Conservation (phyloP, 2,329 filamentous ascomycete species). For the Ophiostoma sp. region DNA sequence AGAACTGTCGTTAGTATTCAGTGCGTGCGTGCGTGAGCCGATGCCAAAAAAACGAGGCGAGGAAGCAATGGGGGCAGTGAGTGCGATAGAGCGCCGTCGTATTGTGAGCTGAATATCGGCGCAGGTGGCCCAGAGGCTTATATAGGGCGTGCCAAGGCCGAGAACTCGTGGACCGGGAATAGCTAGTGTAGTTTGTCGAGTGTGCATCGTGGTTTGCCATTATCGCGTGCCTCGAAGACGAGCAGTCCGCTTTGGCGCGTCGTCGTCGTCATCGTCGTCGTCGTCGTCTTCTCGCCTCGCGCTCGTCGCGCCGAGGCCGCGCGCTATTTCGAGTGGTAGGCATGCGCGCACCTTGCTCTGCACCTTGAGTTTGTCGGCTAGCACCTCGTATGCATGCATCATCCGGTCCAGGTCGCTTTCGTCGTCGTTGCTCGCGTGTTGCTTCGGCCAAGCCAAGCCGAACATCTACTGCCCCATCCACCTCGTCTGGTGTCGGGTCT, state of each 20-base stretch:
- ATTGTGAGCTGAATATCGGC: too few relatives aligned
- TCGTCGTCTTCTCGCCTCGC: too few relatives aligned
- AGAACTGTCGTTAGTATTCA: neutral
- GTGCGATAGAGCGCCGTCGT: too few relatives aligned
- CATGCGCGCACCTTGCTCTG: too few relatives aligned
- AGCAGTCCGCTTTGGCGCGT: neutral
- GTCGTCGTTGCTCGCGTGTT: neutral
- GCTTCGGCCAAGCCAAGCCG: constrained; percentile 12
- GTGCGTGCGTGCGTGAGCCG: neutral
- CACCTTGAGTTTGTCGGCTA: too few relatives aligned
- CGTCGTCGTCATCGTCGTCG: neutral
- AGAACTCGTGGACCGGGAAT: too few relatives aligned
- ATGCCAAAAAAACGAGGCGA: neutral
- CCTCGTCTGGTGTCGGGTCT: neutral
- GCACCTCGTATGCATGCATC: neutral
- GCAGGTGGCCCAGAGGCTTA: too few relatives aligned
- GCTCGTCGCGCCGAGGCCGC: too few relatives aligned
- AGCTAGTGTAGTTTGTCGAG: too few relatives aligned
- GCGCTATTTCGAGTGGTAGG: too few relatives aligned
- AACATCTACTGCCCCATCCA: neutral
- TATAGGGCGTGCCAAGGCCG: too few relatives aligned
- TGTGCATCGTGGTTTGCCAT: too few relatives aligned
- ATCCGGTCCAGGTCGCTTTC: neutral
- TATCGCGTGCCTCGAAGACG: neutral
- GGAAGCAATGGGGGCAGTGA: neutral